Percentiles rank a stretch among this genome's conserved stretches.
Conservation (phyloP, 306 rosid species). For the Trifolium pratense region DNA sequence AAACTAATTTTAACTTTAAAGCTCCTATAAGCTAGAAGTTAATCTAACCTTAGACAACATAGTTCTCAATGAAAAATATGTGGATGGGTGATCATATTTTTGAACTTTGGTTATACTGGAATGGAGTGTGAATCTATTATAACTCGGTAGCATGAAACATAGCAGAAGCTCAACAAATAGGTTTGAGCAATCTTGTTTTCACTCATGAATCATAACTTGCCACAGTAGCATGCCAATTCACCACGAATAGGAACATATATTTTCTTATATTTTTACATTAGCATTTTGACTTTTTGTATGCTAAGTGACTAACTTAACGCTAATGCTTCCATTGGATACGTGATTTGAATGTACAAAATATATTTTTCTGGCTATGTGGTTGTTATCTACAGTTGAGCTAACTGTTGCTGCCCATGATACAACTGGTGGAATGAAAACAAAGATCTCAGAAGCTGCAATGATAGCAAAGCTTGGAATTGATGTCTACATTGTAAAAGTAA, state of each 20-base stretch:
- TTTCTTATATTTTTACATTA: background rate
- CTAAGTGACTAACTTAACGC: background rate
- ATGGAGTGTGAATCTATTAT: constrained; percentile 20
- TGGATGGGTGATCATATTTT: too few species aligned
- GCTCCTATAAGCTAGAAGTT: background rate
- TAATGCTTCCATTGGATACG: constrained; percentile 7
- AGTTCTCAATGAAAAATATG: too few species aligned
- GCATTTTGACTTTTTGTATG: background rate
- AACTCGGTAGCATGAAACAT: background rate
- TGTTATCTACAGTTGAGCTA: constrained; percentile 55
- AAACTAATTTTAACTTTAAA: background rate
- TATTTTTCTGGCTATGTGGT: constrained; percentile 17
- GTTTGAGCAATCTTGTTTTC: background rate
- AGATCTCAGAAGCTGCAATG: constrained; percentile 86
- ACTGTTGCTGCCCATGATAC: constrained; percentile 84
- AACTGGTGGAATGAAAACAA: constrained; percentile 88
- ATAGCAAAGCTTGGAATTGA: constrained; percentile 89
- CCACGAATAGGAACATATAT: background rate
- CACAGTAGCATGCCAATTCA: background rate
- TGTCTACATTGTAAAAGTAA: constrained; percentile 85
- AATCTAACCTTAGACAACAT: background rate
- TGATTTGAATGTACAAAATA: constrained; percentile 2
- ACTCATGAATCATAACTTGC: background rate
- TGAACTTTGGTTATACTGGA: constrained; percentile 3
- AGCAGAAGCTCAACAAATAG: constrained; percentile 31